Evolutionary conservation across 1,284 basidiomycete genomes (phyloP), one percentile per base, ranked within the genome.

Genomic region (Rhizoctonia solani): DNA sequence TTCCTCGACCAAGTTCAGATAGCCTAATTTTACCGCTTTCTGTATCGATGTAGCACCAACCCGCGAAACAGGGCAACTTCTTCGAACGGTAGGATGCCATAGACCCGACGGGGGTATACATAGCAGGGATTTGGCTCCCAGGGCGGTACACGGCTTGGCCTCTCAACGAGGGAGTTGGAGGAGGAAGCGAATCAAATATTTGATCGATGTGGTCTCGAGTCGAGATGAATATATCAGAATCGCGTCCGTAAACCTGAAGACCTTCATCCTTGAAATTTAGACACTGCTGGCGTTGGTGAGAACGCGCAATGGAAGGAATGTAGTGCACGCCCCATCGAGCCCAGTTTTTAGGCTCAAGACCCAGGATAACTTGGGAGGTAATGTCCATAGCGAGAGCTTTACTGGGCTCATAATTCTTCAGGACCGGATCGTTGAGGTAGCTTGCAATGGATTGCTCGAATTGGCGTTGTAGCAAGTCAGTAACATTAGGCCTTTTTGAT

Each of bases 201-300:
- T 37, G 34, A 34, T 72, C 71, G 14, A 72, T 68, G 34, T 55
- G 67, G 58, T 72, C 70, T 2, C 71, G 68, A 14, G 32, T 53
- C 5, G 63, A 32, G 25, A 27, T 59, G 46, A 72, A 72, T 2
- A 71, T 27, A 13, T 58, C 8, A 5, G 71, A 72, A 30, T 71
- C 44, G 3, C 56, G 50, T 21, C 71, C 71, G 46, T 72, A 72
- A 2, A 69, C 30, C 39, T 70, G 69, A 11, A 71, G 59, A 21
- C 71, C 71, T 16, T 59, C 56, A 39, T 72, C 71, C 44, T 71
- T 72, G 54, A 72, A 72, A 54, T 72, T 72, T 19, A 52, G 39
- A 49, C 71, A 72, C 19, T 71, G 68, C 42, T 72, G 70, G 25
- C 71, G 70, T 44, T 71, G 71, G 41, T 72, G 71, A 2, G 71